Evolutionary conservation across 208 protist species (phyloP), one percentile per base, ranked within the genome.

Genomic region (Plasmodiophora brassicae): DNA sequence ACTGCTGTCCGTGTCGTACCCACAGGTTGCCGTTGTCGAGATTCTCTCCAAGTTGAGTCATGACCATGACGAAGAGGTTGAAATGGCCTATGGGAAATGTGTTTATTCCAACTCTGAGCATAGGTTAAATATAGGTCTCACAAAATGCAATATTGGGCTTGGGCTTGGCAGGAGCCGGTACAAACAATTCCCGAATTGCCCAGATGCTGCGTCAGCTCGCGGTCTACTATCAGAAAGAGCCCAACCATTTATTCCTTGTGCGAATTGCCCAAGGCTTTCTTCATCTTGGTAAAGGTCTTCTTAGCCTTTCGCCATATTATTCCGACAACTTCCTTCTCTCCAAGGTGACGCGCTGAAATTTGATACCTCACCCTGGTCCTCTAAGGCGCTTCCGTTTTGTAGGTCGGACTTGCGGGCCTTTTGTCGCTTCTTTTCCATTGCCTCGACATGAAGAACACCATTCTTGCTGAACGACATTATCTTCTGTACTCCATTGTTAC

Each of bases 281-380:
- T 5, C 95, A 98, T 91, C 95, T 99, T 91, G 98, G 98, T 85
- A 99, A 99, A 92, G 98, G 98, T 41, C 96, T 98, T 38, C 93
- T 99, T 32, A 97, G 96, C 20, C 91, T 99, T 22, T 95, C 91
- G 5, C 98, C 98, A 1, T 94, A 97, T 88, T 95, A 98, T 89
- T 95, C 95, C 50, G 98, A 99, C 89, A 90, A 94, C 86, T 90
- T 91, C 28, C 45, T 93, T 10, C 35, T 93, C 32, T 89, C 86
- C 45, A 88, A 54, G 35, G 60, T 90, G 32, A 36, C 50, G 88
- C 60, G 0, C 36, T 83, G 0, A 86, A 35, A 14, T 28, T 71
- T 89, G 0, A 78, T 97, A 38, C 45, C 22, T 0, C 87, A 84
- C 35, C 45, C 36, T 5, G n/a, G 22, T 60, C 10, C 44, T 86